Evolutionary conservation across 768 basidiomycete genomes (phyloP).

Genomic region (Mycena capillaripes): DNA sequence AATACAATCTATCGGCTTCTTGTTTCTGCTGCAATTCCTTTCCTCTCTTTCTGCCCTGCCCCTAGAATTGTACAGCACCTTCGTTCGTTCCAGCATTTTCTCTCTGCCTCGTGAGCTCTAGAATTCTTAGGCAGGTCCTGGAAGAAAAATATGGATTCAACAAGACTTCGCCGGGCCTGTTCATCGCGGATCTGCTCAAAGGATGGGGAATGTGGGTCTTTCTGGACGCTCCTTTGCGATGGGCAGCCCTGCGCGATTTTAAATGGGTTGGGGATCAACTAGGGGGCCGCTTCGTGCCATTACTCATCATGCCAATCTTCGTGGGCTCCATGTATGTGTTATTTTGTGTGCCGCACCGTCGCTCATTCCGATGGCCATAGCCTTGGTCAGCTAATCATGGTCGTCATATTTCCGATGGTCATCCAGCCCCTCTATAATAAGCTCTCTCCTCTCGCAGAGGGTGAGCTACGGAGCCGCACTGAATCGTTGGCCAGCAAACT

Average conservation of each 20-base stretch:
- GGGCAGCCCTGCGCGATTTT: slow-evolving; percentile 90
- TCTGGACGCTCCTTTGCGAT: slow-evolving; percentile 89
- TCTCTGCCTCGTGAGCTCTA: neutral
- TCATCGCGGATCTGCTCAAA: slow-evolving; percentile 86
- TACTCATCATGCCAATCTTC: too few species aligned
- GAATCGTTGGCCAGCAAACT: slow-evolving; percentile 84
- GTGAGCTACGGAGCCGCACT: slow-evolving; percentile 83
- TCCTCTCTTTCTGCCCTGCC: slow-evolving; percentile 82
- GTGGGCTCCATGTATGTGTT: slow-evolving; percentile 89
- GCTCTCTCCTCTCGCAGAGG: slow-evolving; percentile 85
- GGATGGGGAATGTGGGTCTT: slow-evolving; percentile 77
- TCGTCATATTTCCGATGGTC: slow-evolving; percentile 84
- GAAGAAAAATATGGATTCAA: slow-evolving; percentile 98
- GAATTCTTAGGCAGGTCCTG: slow-evolving; percentile 50
- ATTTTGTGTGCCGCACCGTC: neutral
- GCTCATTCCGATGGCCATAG: slow-evolving; percentile 45
- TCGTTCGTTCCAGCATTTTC: slow-evolving; percentile 59
- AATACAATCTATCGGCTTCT: slow-evolving; percentile 84
- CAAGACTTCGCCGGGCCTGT: slow-evolving; percentile 81
- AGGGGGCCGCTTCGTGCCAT: slow-evolving; percentile 91
- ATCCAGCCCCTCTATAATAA: slow-evolving; percentile 99
- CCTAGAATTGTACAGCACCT: slow-evolving; percentile 87
- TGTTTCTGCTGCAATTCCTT: slow-evolving; percentile 73
- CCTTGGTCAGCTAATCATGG: slow-evolving; percentile 89
- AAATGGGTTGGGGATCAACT: slow-evolving; percentile 97